phyloP scores from a whole-genome alignment of 2,329 filamentous ascomycete species.

The Colletotrichum sp. region DNA sequence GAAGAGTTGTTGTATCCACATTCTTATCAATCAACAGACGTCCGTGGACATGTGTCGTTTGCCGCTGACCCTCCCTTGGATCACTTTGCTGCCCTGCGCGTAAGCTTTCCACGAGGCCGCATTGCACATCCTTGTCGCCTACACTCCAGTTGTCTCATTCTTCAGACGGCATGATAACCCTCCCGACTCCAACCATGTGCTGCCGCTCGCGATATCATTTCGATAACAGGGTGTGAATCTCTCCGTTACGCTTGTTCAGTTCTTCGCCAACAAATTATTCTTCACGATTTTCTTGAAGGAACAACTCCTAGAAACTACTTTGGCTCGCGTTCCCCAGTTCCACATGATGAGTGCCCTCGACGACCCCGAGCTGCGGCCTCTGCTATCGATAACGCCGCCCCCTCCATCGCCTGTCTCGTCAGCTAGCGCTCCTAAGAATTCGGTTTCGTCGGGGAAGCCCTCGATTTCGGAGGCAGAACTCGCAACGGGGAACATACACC shows the following conservation, averaged over 20 bases:
- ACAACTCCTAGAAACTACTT: background rate
- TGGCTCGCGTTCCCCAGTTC: background rate
- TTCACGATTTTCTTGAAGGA: background rate
- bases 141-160: background rate
- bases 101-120: background rate
- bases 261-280: background rate
- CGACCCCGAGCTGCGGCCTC: background rate
- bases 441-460: background rate
- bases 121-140: background rate
- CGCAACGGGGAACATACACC: background rate
- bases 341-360: background rate
- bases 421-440: background rate
- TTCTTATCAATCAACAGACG: constrained; percentile 1
- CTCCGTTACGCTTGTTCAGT: background rate
- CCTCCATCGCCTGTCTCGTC: background rate
- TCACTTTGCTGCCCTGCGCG: background rate
- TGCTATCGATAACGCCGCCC: background rate
- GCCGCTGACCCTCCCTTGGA: background rate
- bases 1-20: background rate
- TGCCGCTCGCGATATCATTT: background rate
- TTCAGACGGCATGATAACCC: background rate
- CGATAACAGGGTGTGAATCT: background rate
- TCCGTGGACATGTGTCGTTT: background rate
- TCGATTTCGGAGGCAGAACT: background rate
- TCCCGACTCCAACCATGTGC: background rate